Evolutionary conservation across 192 early-diverging fungal species (phyloP), one percentile per base, ranked within the genome.

Genomic region (Mycoemilia scoparia): DNA sequence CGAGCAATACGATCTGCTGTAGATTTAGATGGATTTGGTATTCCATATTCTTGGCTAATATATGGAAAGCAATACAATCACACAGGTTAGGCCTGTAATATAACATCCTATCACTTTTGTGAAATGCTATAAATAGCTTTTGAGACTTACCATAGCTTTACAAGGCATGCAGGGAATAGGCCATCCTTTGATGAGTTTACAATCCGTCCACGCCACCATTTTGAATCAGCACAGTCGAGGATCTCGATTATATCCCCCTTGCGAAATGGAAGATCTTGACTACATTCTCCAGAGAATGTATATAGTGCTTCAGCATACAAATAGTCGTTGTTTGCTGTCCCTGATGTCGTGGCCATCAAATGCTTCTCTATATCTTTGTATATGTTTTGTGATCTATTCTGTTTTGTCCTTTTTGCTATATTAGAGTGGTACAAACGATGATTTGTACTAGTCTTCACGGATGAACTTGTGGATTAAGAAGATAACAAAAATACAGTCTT

Each of bases 201-300:
- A 22, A 57, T 60, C 32, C 45, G 51, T 29, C 64, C 64, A 17
- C 53, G 46, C 64, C 64, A 66, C 64, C 64, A 66, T 45, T 66
- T 66, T 17, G 64, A 54, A 36, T 66, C 64, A 10, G 60, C 56
- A 25, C 56, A 59, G 37, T 59, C 56, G 24, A 59, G 37, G 1
- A 58, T 49, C 21, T 58, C 56, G 44, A 58, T 58, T 13, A 58
- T 29, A 26, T 58, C 49, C 5, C 56, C 56, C 52, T 51, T 38
- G 41, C 31, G 31, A 39, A 62, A 62, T 33, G 60, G 60, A 38
- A 62, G 36, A 43, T 66, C 63, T 27, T 66, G 57, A 3, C 42
- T 54, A 22, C 57, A 48, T 24, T 60, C 63, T 43, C 63, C 63
- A 11, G 53, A 50, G 51, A 66, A 66, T 20, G 57, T 57, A 36